phyloP scores from a whole-genome alignment of 2,329 filamentous ascomycete species.

The Epichloe glyceriae region DNA sequence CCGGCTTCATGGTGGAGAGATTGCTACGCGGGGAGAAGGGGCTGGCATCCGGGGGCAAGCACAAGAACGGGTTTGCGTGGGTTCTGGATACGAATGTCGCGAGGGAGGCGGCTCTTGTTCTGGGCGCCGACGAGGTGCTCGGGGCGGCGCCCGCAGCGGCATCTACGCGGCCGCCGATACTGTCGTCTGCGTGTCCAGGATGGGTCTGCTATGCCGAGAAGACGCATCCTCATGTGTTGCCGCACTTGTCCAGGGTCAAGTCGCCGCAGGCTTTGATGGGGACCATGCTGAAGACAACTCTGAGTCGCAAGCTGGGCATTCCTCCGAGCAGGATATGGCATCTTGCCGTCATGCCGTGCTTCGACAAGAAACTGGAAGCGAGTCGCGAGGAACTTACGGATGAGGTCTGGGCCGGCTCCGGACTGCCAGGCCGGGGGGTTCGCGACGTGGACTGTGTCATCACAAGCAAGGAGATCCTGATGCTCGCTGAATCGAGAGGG shows the following conservation, averaged over 20 bases:
- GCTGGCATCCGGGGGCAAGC: conserved; percentile 54
- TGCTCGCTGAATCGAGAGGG: conserved; percentile 69
- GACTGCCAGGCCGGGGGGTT: conserved; percentile 40
- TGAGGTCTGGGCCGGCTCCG: conserved; percentile 50
- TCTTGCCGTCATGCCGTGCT: conserved; percentile 92
- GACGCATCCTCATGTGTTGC: conserved; percentile 85
- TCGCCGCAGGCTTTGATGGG: conserved; percentile 88
- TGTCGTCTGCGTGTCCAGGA: conserved; percentile 86
- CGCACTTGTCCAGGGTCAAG: conserved; percentile 81
- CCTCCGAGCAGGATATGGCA: conserved; percentile 80
- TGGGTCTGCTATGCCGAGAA: conserved; percentile 99
- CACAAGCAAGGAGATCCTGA: conserved; percentile 86
- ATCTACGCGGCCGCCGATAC: conserved; percentile 40
- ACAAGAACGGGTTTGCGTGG: conserved; percentile 73
- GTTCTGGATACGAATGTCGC: conserved; percentile 80
- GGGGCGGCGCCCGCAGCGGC: conserved; percentile 10
- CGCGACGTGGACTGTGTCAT: conserved; percentile 97
- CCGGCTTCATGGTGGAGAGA: conserved; percentile 70
- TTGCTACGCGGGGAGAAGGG: conserved; percentile 58
- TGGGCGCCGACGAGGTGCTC: conserved; percentile 61
- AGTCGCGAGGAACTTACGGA: conserved; percentile 87
- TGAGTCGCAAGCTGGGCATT: conserved; percentile 61
- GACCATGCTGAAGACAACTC: conserved; percentile 74
- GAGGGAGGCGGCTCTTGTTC: conserved; percentile 69
- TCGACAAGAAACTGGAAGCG: conserved; percentile 97